Evolutionary conservation across 352 stramenopile genomes (phyloP), one percentile per base, ranked within the genome.

Genomic region (Nothophytophthora sp.): DNA sequence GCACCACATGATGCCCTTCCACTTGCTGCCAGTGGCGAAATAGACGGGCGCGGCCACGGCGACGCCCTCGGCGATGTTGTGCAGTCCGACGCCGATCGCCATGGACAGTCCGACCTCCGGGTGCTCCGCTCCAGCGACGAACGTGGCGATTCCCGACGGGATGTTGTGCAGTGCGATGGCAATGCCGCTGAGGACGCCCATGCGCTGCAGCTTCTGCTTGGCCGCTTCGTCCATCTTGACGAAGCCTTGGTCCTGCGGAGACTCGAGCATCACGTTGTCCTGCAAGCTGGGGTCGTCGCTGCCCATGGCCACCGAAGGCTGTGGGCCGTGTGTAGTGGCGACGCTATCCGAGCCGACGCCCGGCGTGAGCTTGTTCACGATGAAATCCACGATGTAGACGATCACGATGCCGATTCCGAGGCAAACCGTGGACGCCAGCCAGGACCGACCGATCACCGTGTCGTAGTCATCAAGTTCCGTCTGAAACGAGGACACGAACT

Each of bases 161-260:
- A 99, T 96, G 72, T 99, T 99, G 81, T 99, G 96, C 25, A 99
- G 62, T 7, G 67, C 92, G 49, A 99, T 98, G 12, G 96, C 92
- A 8, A 98, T 46, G 9, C 88, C 96, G 2, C 90, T 98, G 32
- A 96, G 83, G 6, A 98, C 43, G 19, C 95, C 91, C 78, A 96
- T 96, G 23, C 76, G 70, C 13, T 93, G 70, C 20, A 98, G 67
- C 45, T 64, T 62, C 9, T 74, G 43, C 35, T 80, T 73, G 12
- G 67, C 60, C 0, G 62, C 42, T 19, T 88, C 70, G 35, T 69
- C 60, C 38, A 82, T 63, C 42, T 72, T 43, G 39, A 58, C n/a
- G 24, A 73, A 67, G 2, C 56, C 55, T 28, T 60, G 29, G 7
- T 55, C 39, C 32, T 50, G 57, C 24, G 63, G 48, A 2, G 57